phyloP scores from a whole-genome alignment of 768 basidiomycete genomes.

The Lentinus brumalis region DNA sequence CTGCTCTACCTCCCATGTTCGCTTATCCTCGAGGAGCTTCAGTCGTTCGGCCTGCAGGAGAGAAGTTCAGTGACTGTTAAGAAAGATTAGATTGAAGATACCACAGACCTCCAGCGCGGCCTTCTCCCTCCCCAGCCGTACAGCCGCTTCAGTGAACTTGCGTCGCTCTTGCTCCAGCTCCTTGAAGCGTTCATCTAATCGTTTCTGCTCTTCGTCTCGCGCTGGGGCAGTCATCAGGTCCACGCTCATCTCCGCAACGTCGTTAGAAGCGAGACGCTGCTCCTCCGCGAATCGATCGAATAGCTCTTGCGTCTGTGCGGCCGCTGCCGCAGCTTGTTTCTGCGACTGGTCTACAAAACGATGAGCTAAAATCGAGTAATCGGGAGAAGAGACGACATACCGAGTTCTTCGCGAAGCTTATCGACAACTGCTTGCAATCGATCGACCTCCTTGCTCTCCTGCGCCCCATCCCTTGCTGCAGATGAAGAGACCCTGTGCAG shows the following conservation, averaged over 20 bases:
- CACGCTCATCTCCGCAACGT: conserved; percentile 47
- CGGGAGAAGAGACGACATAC: conserved; percentile 37
- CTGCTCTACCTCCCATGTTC: conserved; percentile 68
- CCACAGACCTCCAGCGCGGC: conserved; percentile 61
- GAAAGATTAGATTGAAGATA: neutral
- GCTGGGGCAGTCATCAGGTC: conserved; percentile 57
- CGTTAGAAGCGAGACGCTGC: conserved; percentile 33
- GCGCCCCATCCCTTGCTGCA: neutral
- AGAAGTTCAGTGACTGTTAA: neutral
- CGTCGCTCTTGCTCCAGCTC: conserved; percentile 68
- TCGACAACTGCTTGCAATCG: conserved; percentile 53
- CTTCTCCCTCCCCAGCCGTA: conserved; percentile 65
- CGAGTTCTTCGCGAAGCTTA: conserved; percentile 57
- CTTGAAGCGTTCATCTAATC: conserved; percentile 50
- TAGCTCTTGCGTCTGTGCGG: conserved; percentile 44
- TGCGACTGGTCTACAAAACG: conserved; percentile 45
- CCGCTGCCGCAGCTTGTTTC: conserved; percentile 39
- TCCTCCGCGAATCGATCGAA: conserved; percentile 57
- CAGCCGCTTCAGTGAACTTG: conserved; percentile 63
- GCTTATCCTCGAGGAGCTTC: conserved; percentile 66
- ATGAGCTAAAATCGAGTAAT: neutral
- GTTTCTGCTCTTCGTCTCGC: conserved; percentile 54
- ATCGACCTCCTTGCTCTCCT: conserved; percentile 40
- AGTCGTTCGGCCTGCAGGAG: conserved; percentile 57
- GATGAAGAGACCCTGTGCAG: conserved; percentile 14